Percentiles rank a stretch among this genome's conserved stretches.
Conservation (phyloP, 441 rosid genomes). For the Manihot esculenta region DNA sequence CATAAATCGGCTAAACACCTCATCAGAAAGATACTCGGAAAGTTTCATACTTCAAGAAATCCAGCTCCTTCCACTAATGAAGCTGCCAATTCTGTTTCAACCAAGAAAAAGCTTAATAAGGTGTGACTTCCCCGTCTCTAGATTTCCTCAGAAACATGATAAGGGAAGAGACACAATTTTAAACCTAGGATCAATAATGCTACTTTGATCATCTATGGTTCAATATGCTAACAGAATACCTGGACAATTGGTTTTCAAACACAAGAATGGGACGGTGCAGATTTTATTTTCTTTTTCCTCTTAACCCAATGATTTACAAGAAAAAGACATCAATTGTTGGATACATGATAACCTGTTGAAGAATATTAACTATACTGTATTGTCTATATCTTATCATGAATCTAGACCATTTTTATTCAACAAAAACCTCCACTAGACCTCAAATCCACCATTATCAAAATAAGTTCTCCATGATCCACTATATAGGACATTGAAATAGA, state of each 20-base stretch:
- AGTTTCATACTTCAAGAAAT: conserved; percentile 43
- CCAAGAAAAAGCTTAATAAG: conserved; percentile 63
- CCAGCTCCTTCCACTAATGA: conserved; percentile 27
- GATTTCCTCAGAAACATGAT: conserved; percentile 6
- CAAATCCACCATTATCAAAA: neutral
- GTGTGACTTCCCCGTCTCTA: conserved; percentile 34
- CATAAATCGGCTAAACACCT: conserved; percentile 54
- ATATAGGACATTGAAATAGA: neutral
- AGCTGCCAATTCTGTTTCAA: conserved; percentile 35
- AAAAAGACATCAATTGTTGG: conserved; percentile 1
- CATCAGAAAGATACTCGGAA: conserved; percentile 61
- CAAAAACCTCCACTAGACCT: neutral
- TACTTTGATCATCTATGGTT: neutral
- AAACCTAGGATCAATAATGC: neutral
- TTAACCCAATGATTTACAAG: neutral
- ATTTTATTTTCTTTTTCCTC: neutral
- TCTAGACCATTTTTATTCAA: no score
- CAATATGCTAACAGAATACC: neutral
- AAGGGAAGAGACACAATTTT: neutral
- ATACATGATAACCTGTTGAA: neutral
- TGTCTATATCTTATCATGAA: no score
- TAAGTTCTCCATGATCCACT: neutral
- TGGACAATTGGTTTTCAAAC: neutral
- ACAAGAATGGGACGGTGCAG: neutral
- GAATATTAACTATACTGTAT: neutral